Conservation (phyloP, 768 basidiomycete genomes). For the Hygrophoropsis aurantiaca region DNA sequence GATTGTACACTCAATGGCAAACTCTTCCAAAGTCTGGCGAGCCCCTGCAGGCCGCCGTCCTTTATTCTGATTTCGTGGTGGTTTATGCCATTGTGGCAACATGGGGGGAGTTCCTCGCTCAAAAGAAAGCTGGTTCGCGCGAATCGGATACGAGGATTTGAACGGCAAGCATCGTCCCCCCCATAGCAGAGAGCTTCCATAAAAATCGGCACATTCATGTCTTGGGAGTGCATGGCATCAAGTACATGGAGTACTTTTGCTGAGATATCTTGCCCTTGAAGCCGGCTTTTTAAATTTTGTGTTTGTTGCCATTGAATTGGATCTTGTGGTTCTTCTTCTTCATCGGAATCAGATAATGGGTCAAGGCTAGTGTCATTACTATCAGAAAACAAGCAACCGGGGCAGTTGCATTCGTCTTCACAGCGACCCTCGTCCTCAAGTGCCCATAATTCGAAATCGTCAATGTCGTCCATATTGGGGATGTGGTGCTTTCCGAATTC, state of each 20-base stretch:
- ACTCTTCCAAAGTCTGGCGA: slow-evolving; percentile 14
- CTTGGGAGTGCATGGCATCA: slow-evolving; percentile 3
- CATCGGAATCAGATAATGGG: no score
- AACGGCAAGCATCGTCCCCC: slow-evolving; percentile 25
- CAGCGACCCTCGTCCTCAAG: no score
- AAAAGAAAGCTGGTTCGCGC: slow-evolving; percentile 20
- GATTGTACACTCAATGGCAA: slow-evolving; percentile 16
- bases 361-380: no score
- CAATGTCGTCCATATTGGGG: no score
- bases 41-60: slow-evolving; percentile 17
- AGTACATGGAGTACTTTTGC: slow-evolving; percentile 7
- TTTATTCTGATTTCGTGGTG: slow-evolving; percentile 14
- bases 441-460: no score
- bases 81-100: slow-evolving; percentile 25
- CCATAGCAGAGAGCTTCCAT: slow-evolving; percentile 34
- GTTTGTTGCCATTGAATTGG: not conserved
- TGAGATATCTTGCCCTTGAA: not conserved
- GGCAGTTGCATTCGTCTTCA: no score
- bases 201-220: slow-evolving; percentile 24
- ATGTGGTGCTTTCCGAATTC: no score
- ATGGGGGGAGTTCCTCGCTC: slow-evolving; percentile 23
- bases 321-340: not conserved
- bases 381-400: no score
- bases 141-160: slow-evolving; percentile 19
- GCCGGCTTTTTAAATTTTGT: not conserved